These are phyloP conservation scores for Fagopyrum tataricum DNA, from an alignment of 148 eudicot species.

Conservation along the genomic window DNA sequence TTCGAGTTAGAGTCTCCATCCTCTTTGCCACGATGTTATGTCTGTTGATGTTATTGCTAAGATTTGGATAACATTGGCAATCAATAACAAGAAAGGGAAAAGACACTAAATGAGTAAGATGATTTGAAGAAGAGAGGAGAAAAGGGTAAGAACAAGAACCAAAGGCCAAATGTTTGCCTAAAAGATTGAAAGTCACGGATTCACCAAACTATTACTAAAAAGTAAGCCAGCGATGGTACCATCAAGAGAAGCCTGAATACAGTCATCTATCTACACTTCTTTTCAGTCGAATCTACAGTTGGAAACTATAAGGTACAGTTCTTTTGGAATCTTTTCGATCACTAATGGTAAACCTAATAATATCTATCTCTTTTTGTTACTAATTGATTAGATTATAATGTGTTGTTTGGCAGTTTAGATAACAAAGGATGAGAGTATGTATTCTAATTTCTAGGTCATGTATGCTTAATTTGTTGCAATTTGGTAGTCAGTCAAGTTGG, in stretches of 20 bases:
- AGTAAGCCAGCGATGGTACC: not conserved
- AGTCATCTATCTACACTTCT: not conserved
- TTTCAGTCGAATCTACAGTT: not conserved
- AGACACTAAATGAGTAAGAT: not conserved
- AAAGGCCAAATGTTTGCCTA: slow-evolving; percentile 6
- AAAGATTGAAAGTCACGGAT: slow-evolving; percentile 2
- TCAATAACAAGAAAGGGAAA: not conserved
- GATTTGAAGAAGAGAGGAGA: not conserved
- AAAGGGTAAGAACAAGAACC: not conserved
- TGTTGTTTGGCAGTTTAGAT: not conserved
- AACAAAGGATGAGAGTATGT: not conserved
- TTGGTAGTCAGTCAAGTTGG: too few species aligned
- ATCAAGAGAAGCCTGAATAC: not conserved
- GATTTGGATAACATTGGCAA: too few species aligned
- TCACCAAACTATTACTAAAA: not conserved
- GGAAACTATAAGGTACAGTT: not conserved
- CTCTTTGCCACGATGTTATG: too few species aligned
- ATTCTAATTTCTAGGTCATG: not conserved
- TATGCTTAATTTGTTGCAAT: not conserved
- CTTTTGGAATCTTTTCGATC: not conserved
- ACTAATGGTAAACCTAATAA: not conserved
- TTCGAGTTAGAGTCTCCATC: too few species aligned
- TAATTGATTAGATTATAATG: not conserved
- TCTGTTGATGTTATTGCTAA: too few species aligned
- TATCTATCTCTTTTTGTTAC: not conserved